phyloP scores from a whole-genome alignment of 345 rosid species.

The Brassica incana region DNA sequence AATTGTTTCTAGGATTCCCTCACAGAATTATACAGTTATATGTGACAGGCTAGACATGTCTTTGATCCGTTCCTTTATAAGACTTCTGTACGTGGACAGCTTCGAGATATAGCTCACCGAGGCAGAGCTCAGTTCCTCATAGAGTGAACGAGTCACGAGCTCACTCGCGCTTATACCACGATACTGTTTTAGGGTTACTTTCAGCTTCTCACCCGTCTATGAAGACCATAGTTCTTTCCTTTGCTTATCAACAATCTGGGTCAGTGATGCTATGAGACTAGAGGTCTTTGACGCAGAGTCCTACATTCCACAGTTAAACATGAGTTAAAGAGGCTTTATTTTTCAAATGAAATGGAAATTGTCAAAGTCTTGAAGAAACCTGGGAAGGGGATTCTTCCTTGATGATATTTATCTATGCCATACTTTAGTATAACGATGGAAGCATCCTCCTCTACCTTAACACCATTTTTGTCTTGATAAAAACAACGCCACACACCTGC shows the following conservation, averaged over 20 bases:
- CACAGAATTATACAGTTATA: too few species aligned
- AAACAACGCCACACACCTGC: constrained; percentile 7
- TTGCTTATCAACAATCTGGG: background rate
- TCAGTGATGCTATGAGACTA: constrained; percentile 17
- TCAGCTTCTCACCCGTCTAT: background rate
- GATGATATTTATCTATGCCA: constrained; percentile 4
- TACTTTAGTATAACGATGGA: constrained; percentile 9
- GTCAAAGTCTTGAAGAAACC: background rate
- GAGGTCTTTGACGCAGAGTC: constrained; percentile 6
- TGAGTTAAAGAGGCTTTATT: background rate
- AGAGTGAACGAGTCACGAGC: constrained; percentile 1
- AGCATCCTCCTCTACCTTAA: background rate
- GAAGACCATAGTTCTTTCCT: background rate
- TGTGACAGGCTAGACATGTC: background rate
- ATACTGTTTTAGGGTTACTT: background rate
- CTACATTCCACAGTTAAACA: background rate
- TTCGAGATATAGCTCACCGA: background rate
- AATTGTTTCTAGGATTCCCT: too few species aligned
- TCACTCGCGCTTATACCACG: background rate
- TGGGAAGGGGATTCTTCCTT: background rate
- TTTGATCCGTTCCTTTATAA: constrained; percentile 1
- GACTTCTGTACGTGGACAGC: constrained; percentile 6
- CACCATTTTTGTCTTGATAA: constrained; percentile 2
- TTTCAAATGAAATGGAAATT: background rate
- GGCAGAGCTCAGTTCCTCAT: constrained; percentile 7